Evolutionary conservation across 2,329 filamentous ascomycete genomes (phyloP).

Genomic region (Purpureocillium takamizusanense): DNA sequence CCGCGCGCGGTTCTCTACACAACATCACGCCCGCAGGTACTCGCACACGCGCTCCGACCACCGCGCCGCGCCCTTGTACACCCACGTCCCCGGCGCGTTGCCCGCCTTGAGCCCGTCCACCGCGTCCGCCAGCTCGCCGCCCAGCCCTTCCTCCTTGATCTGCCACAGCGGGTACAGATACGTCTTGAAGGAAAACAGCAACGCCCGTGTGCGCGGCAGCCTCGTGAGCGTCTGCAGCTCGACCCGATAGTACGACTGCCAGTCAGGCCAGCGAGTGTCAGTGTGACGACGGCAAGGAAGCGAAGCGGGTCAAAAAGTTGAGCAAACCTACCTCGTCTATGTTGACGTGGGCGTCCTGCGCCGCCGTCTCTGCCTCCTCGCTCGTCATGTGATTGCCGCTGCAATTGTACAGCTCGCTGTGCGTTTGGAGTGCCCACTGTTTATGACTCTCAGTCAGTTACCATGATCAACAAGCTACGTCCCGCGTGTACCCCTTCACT

Average conservation of each 20-base stretch:
- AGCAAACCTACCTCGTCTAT: slow-evolving; percentile 22
- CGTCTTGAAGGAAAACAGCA: slow-evolving; percentile 49
- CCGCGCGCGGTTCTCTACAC: not conserved
- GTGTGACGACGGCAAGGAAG: too few relatives aligned
- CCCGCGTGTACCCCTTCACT: slow-evolving; percentile 3
- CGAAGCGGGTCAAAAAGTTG: too few relatives aligned
- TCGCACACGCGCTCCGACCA: slow-evolving; percentile 39
- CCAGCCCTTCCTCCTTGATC: slow-evolving; percentile 39
- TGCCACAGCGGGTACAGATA: slow-evolving; percentile 39
- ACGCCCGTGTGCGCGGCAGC: slow-evolving; percentile 33
- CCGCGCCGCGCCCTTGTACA: slow-evolving; percentile 38
- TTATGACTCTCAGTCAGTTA: not conserved
- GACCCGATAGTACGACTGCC: slow-evolving; percentile 29
- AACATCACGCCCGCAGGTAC: slow-evolving; percentile 28
- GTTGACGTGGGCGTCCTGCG: slow-evolving; percentile 25
- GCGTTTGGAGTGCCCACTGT: slow-evolving; percentile 41
- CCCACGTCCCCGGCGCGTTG: slow-evolving; percentile 45
- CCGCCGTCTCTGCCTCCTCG: slow-evolving; percentile 19
- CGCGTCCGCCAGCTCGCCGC: slow-evolving; percentile 36
- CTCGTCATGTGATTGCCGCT: slow-evolving; percentile 25
- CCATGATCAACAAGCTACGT: not conserved
- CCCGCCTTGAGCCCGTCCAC: slow-evolving; percentile 41
- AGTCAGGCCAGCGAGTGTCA: too few relatives aligned
- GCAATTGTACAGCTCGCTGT: slow-evolving; percentile 29
- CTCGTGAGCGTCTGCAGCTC: slow-evolving; percentile 44